These are phyloP conservation scores for Kurtzmaniella quercitrusa DNA, from an alignment of 1,139 yeast species.

Conservation along the genomic window DNA sequence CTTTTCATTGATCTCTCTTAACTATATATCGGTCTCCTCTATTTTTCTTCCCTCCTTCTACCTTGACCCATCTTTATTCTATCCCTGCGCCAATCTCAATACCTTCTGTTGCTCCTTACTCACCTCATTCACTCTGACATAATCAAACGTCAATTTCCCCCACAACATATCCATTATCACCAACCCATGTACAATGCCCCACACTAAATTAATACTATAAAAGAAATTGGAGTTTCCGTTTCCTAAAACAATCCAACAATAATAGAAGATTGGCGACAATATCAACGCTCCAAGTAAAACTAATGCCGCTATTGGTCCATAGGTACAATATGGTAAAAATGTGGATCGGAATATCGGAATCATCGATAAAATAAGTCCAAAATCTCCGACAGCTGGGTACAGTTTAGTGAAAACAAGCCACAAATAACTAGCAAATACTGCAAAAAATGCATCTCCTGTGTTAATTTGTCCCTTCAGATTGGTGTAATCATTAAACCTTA, in stretches of 20 bases:
- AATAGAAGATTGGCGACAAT: slow-evolving; percentile 85
- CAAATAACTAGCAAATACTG: slow-evolving; percentile 57
- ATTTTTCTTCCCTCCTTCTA: no score
- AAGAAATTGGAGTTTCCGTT: slow-evolving; percentile 95
- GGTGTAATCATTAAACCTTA: slow-evolving; percentile 48
- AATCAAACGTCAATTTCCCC: slow-evolving; percentile 74
- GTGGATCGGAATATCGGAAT: slow-evolving; percentile 52
- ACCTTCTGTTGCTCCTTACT: slow-evolving; percentile 13
- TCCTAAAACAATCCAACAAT: slow-evolving; percentile 91
- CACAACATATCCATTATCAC: slow-evolving; percentile 75
- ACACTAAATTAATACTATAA: slow-evolving; percentile 85
- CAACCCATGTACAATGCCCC: slow-evolving; percentile 68
- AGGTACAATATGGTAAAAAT: slow-evolving; percentile 31
- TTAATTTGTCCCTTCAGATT: slow-evolving; percentile 4
- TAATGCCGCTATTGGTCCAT: slow-evolving; percentile 31
- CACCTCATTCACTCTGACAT: slow-evolving; percentile 43
- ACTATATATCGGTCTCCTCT: no score
- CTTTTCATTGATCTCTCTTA: no score
- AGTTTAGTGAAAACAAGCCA: slow-evolving; percentile 74
- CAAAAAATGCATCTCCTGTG: slow-evolving; percentile 57
- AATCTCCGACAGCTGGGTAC: slow-evolving; percentile 85
- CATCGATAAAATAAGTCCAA: slow-evolving; percentile 63
- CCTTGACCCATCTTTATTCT: no score
- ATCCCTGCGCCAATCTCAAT: slow-evolving; percentile 38
- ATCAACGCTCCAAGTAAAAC: slow-evolving; percentile 35